Conservation (phyloP, 2,329 filamentous ascomycete species). For the Aureobasidium subglaciale region DNA sequence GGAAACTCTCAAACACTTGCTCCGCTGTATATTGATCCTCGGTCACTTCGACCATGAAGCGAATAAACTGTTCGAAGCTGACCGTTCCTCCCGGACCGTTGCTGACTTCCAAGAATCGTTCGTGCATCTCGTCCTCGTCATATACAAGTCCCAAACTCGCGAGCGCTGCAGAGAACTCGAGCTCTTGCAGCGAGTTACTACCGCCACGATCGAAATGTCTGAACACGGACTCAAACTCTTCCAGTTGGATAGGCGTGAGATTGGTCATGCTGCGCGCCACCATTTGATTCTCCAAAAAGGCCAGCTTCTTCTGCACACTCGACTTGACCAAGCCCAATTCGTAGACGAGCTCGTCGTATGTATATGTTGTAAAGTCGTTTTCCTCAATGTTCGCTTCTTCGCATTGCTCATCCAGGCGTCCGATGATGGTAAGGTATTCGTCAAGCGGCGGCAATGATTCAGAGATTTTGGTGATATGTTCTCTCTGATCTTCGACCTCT, state of each 20-base stretch:
- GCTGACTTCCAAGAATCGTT: slow-evolving; percentile 85
- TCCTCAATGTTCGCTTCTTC: slow-evolving; percentile 97
- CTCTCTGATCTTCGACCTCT: slow-evolving; percentile 88
- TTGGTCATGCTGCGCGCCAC: slow-evolving; percentile 98
- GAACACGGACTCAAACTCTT: slow-evolving; percentile 98
- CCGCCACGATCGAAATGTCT: slow-evolving; percentile 93
- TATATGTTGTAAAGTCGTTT: slow-evolving; percentile 99
- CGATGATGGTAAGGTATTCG: slow-evolving; percentile 82
- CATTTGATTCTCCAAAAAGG: slow-evolving; percentile 97
- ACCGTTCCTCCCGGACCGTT: slow-evolving; percentile 65
- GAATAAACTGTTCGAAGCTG: slow-evolving; percentile 97
- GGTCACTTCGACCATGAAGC: slow-evolving; percentile 98
- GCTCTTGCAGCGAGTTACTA: slow-evolving; percentile 80
- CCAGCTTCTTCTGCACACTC: slow-evolving; percentile 90
- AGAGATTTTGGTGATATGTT: slow-evolving; percentile 78
- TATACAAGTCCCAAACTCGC: slow-evolving; percentile 95
- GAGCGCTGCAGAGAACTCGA: slow-evolving; percentile 92
- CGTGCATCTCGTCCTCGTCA: slow-evolving; percentile 96
- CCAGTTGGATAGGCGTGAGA: slow-evolving; percentile 91
- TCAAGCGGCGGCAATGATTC: slow-evolving; percentile 85
- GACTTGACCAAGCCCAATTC: slow-evolving; percentile 86
- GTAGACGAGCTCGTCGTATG: slow-evolving; percentile 91
- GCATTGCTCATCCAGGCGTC: slow-evolving; percentile 78
- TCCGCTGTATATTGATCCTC: slow-evolving; percentile 98
- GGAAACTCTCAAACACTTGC: slow-evolving; percentile 96